Evolutionary conservation across 257 asterid species (phyloP).

Genomic region (Nicotiana paniculata): DNA sequence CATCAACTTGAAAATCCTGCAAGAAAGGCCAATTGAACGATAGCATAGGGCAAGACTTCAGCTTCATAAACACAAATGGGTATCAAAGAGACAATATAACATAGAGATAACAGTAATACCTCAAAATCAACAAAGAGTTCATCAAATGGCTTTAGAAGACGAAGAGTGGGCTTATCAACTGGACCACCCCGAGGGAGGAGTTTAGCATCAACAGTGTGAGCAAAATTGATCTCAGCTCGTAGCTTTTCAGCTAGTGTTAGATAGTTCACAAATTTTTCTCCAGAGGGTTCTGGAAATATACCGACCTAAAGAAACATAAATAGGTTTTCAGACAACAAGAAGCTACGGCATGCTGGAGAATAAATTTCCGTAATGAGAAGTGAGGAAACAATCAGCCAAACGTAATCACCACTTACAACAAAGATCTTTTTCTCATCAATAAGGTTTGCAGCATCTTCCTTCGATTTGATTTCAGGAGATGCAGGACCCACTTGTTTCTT

Average conservation of each 20-base stretch:
- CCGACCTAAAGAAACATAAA: slow-evolving; percentile 47
- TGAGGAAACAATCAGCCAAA: not conserved
- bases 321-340: not conserved
- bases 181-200: slow-evolving; percentile 62
- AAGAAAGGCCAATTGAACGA: not conserved
- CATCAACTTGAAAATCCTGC: slow-evolving; percentile 64
- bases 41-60: not conserved
- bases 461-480: slow-evolving; percentile 63
- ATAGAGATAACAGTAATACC: slow-evolving; percentile 26
- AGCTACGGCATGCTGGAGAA: not conserved
- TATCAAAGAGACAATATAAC: not conserved
- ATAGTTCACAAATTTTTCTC: slow-evolving; percentile 60
- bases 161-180: slow-evolving; percentile 68
- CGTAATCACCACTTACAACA: slow-evolving; percentile 37
- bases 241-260: slow-evolving; percentile 58
- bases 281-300: slow-evolving; percentile 56
- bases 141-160: slow-evolving; percentile 81
- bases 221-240: slow-evolving; percentile 58
- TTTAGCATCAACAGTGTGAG: slow-evolving; percentile 72
- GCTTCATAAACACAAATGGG: not conserved
- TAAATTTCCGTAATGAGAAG: not conserved
- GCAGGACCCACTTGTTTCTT: slow-evolving; percentile 86
- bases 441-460: slow-evolving; percentile 43
- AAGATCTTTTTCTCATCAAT: slow-evolving; percentile 52
- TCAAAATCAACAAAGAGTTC: slow-evolving; percentile 60